Conservation (phyloP, 352 stramenopile species). For the Blastocystis sp. region DNA sequence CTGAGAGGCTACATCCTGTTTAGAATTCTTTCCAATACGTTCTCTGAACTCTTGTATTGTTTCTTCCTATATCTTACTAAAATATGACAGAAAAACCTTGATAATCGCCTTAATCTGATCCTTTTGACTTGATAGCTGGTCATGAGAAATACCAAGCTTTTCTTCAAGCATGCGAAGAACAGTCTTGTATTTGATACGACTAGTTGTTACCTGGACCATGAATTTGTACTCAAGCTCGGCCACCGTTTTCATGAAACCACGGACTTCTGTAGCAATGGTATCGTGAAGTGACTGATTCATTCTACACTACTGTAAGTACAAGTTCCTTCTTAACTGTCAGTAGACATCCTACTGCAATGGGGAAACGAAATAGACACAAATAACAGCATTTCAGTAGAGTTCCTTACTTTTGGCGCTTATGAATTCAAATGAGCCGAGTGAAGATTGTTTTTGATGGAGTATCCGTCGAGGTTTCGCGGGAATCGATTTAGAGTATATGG, state of each 20-base stretch:
- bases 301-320: constrained; percentile 10
- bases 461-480: constrained; percentile 11
- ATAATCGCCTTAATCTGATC: constrained; percentile 52
- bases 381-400: constrained; percentile 13
- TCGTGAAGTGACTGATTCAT: neutral
- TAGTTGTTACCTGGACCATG: neutral
- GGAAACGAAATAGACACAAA: neutral
- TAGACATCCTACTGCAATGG: neutral
- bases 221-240: neutral
- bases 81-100: neutral
- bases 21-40: neutral
- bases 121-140: neutral
- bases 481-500: neutral
- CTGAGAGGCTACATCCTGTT: neutral
- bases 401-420: neutral
- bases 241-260: constrained; percentile 4
- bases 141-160: neutral
- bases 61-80: neutral
- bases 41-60: neutral
- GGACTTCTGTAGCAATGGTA: neutral
- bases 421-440: constrained; percentile 58
- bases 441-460: constrained; percentile 6
- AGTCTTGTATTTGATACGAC: constrained; percentile 20
- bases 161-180: constrained; percentile 42
- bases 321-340: neutral